A percentile compares a stretch with the other conserved stretches of the same genome.
Evolutionary conservation across 139 green algal genomes (phyloP).

Genomic region (Tetraselmis chui): DNA sequence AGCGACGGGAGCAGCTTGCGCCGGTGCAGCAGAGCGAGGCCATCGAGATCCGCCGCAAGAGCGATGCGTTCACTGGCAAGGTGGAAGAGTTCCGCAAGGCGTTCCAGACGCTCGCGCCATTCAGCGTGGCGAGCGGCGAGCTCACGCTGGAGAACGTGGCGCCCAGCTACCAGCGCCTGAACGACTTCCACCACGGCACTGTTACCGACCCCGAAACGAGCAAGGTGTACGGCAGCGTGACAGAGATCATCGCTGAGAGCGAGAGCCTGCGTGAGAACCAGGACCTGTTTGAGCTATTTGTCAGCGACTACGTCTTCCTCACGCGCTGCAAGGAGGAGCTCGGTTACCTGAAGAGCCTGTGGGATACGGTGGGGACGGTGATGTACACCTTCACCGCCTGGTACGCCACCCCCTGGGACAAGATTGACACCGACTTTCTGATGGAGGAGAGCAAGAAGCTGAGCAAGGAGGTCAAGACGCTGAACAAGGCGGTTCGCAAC

Average conservation of each 20-base stretch:
- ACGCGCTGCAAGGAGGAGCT: constrained; percentile 80
- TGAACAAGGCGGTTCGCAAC: constrained; percentile 72
- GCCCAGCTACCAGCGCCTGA: constrained; percentile 12
- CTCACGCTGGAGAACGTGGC: constrained; percentile 49
- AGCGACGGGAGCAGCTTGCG: constrained; percentile 61
- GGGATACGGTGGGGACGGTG: constrained; percentile 70
- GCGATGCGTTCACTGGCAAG: constrained; percentile 68
- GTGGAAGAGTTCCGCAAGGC: constrained; percentile 33
- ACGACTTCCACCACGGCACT: constrained; percentile 45
- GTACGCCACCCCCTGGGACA: constrained; percentile 77
- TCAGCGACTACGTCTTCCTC: constrained; percentile 73
- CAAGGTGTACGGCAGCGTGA: constrained; percentile 41
- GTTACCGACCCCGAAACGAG: neutral
- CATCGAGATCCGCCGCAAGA: constrained; percentile 67
- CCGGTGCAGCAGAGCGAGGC: constrained; percentile 69
- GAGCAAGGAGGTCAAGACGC: constrained; percentile 68
- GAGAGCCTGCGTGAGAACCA: constrained; percentile 75
- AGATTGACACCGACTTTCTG: constrained; percentile 78
- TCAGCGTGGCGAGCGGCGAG: constrained; percentile 31
- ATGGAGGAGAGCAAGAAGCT: constrained; percentile 82
- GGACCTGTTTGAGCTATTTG: constrained; percentile 85
- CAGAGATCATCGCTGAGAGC: constrained; percentile 54
- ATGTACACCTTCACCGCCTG: constrained; percentile 78
- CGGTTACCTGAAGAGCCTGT: constrained; percentile 70
- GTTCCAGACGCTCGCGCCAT: constrained; percentile 32